Base-by-base conservation (phyloP, 768 basidiomycete genomes). In the Russula olivacea region DNA sequence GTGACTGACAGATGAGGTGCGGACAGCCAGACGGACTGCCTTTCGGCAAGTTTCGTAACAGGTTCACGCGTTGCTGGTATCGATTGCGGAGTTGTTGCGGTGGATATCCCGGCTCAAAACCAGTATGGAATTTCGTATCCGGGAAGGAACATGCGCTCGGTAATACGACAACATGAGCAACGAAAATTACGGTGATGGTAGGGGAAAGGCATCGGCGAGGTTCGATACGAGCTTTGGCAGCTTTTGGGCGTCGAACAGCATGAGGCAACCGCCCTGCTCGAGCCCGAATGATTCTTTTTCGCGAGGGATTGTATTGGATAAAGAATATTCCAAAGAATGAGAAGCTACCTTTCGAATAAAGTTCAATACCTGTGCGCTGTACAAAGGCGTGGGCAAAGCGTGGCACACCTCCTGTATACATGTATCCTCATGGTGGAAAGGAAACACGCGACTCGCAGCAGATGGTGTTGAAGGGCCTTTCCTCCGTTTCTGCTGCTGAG, bases 401-500 rank as follows among this genome's bases (percentile, higher is more conserved):
- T 68, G 25, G 65, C 82, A 50, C 55, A 90, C 91, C 76, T 83
- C 74, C 60, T 81, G 79, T 56, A 93, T 84, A 47, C 78, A 77
- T 47, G 87, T 86, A 72, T 97, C 94, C 72, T 97, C 95, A 0
- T 89, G 86, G 70, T 97, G 93, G 76, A 91, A 96, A 2, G 84
- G 76, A 69, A 86, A 89, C 6, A 84, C 76, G 0, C 85, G 82
- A 58, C 84, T 83, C 2, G 69, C 68, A 14, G 78, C 78, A 7
- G 73, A 69, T 50, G 74, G 66, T 45, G 71, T 60, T 51, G 69
- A 62, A 63, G 60, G 57, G 4, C 65, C 59, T 36, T 78, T 78
- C 64, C 68, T 73, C 70, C 79, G 83, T 64, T 72, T 78, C 43
- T 73, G 75, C 62, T 68, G 78, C 69, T 74, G 74, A 68, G 45